Evolutionary conservation across 2,329 filamentous ascomycete genomes (phyloP).

Genomic region (Alternaria consortialis): DNA sequence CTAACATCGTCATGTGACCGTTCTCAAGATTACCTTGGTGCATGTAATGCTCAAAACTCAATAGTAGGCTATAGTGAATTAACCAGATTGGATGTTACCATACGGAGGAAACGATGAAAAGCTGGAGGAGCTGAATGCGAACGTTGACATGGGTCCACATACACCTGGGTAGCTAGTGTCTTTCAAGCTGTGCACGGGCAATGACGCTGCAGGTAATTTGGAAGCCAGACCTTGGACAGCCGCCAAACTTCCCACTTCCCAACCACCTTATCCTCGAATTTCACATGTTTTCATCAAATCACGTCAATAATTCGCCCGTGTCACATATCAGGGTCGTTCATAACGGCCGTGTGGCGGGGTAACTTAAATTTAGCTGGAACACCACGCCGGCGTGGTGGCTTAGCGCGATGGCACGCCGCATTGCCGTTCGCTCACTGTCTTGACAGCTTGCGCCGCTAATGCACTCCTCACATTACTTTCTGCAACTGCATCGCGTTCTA

Average conservation of each 20-base stretch:
- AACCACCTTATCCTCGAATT: background rate
- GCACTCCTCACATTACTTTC: background rate
- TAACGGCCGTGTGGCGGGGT: constrained; percentile 2
- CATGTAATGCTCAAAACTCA: background rate
- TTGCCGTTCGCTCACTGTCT: background rate
- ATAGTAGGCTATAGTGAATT: background rate
- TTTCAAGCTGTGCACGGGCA: background rate
- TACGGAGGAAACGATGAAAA: background rate
- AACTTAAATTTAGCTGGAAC: constrained; percentile 10
- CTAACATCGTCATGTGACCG: background rate
- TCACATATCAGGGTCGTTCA: background rate
- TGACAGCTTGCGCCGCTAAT: constrained; percentile 5
- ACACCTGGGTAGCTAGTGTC: background rate
- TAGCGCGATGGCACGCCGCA: constrained; percentile 6
- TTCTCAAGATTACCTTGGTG: background rate
- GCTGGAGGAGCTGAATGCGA: background rate
- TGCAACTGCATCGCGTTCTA: background rate
- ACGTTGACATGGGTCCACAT: background rate
- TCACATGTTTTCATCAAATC: background rate
- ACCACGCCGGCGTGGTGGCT: background rate
- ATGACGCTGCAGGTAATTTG: background rate
- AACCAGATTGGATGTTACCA: background rate
- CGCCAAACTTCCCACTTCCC: background rate
- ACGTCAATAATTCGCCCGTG: background rate
- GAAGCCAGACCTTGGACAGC: background rate